These are phyloP conservation scores for Kodamaea nitidulidarum DNA, from an alignment of 805 yeast genomes.

Conservation along the genomic window DNA sequence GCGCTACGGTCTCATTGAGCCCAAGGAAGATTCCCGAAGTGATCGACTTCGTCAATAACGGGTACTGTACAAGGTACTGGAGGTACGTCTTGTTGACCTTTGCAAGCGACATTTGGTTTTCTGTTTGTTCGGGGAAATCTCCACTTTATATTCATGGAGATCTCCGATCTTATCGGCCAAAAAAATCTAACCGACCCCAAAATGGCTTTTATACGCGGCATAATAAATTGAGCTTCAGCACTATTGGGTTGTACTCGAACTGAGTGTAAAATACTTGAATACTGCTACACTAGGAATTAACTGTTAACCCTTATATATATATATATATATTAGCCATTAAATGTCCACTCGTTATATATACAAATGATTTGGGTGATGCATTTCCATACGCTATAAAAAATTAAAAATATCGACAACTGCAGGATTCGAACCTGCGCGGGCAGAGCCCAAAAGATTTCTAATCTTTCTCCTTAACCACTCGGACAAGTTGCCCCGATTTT, in stretches of 20 bases:
- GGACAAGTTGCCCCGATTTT: conserved; percentile 14
- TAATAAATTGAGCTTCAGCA: too few relatives aligned
- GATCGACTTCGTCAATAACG: conserved; percentile 54
- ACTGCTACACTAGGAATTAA: too few relatives aligned
- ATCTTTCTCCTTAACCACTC: conserved; percentile 17
- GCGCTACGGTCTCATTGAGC: conserved; percentile 56
- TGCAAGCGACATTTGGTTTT: conserved; percentile 9
- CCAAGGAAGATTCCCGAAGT: conserved; percentile 55
- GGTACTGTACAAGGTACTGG: conserved; percentile 40
- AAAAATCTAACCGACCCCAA: background rate
- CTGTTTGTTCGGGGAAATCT: background rate
- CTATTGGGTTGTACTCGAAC: too few relatives aligned
- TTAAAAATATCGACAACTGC: conserved; percentile 18
- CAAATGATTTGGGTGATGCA: too few relatives aligned
- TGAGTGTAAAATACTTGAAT: too few relatives aligned
- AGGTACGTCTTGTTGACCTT: conserved; percentile 32
- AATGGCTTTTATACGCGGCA: too few relatives aligned
- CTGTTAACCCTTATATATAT: too few relatives aligned
- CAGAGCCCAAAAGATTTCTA: conserved; percentile 17
- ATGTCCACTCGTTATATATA: too few relatives aligned
- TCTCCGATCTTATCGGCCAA: conserved; percentile 1
- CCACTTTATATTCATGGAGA: conserved; percentile 1
- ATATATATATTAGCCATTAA: too few relatives aligned
- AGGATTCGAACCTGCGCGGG: conserved; percentile 17
- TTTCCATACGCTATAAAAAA: background rate